phyloP scores from a whole-genome alignment of 2,329 filamentous ascomycete species.

The Penicillium corylophilum region DNA sequence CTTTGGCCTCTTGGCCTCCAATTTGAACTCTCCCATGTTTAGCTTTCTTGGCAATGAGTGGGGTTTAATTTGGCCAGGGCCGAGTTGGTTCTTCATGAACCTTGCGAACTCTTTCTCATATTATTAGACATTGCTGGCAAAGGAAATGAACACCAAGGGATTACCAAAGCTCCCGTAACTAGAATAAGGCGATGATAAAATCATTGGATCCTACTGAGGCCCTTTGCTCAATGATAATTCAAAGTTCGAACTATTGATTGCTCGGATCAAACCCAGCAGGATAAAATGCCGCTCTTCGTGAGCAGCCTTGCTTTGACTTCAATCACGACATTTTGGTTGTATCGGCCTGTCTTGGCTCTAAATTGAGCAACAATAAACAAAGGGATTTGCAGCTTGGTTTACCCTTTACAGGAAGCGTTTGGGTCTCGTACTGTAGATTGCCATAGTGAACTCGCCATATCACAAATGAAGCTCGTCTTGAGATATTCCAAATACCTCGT shows the following conservation, averaged over 20 bases:
- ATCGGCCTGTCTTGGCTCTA: conserved; percentile 3
- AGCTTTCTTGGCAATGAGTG: neutral
- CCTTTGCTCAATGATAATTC: neutral
- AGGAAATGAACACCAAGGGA: neutral
- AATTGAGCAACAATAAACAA: neutral
- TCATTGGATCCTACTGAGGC: neutral
- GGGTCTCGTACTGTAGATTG: neutral
- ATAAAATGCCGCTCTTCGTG: neutral
- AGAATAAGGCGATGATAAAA: neutral
- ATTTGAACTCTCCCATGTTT: neutral
- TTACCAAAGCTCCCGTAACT: neutral
- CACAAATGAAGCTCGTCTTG: conserved; percentile 12
- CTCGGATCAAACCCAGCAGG: conserved; percentile 1
- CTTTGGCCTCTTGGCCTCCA: conserved; percentile 4
- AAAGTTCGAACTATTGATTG: conserved; percentile 7
- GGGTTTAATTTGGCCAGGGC: neutral
- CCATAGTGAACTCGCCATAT: conserved; percentile 10
- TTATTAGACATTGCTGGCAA: neutral
- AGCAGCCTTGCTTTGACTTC: neutral
- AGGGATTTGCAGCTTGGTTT: neutral
- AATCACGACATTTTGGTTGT: conserved; percentile 14
- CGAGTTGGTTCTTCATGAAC: neutral
- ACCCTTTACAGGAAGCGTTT: neutral
- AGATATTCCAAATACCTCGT: conserved; percentile 3
- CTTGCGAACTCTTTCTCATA: too few species aligned